Base-by-base conservation (phyloP, 2,329 filamentous ascomycete species). In the Arthroderma sp. region DNA sequence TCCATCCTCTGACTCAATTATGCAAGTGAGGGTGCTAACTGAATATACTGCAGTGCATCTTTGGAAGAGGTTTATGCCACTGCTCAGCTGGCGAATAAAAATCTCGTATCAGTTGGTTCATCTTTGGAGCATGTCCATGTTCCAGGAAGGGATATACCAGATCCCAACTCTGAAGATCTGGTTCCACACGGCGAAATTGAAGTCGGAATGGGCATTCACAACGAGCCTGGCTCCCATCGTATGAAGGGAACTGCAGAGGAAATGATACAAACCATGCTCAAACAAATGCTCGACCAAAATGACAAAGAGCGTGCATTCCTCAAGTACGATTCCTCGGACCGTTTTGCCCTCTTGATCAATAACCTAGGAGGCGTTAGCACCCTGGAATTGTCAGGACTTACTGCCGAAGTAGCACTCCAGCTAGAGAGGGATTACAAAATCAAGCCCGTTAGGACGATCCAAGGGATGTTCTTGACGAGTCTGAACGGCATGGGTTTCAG, bases 61-160 rank as follows among this genome's bases (percentile, higher is more conserved):
- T 74, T 95, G 61, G 78, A 84, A 21, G 81, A 95, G 58, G 87
- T 94, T 2, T 80, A 84, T 60, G 77, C 79, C 61, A 81, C 91
- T 9, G 90, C 89, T 5, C 79, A 83, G 66, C 73, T 89, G 54
- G 81, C 82, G 2, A 84, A 87, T 2, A 77, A 81, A 17, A 95
- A 95, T 67, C 73, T 91, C 5, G 86, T 94, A 35, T 90, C 86
- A 43, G 87, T 96, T 21, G 91, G 91, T 15, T 87, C 88, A 2
- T 91, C 87, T 56, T 74, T 96, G 43, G 85, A 87, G 62, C 91
- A 95, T 68, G 91, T 96, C n/a, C 91, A 96, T 68, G 88, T 96
- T 0, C 91, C 91, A 0, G 91, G 91, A 2, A 80, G 90, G 60
- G 80, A 76, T 1, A 67, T 76, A 5, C 71, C 74, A 0, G 79